phyloP scores from a whole-genome alignment of 2,329 filamentous ascomycete species.

The Aspergillus pseudoviridinutans region DNA sequence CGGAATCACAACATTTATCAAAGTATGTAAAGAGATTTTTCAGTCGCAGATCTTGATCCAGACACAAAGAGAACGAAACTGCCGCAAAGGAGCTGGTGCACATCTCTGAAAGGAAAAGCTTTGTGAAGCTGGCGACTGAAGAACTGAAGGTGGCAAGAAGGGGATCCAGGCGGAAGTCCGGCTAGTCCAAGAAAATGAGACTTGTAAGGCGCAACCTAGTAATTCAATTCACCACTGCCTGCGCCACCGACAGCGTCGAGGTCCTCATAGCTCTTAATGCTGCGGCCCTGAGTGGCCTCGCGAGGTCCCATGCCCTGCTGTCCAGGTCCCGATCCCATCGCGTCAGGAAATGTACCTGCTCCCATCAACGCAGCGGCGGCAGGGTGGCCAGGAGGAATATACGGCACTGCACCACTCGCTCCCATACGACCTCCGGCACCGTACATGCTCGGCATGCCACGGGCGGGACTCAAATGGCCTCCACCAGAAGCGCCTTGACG shows the following conservation, averaged over 20 bases:
- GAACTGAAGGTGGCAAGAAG: not conserved
- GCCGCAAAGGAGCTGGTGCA: not conserved
- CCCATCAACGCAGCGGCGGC: constrained; percentile 37
- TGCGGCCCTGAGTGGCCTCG: constrained; percentile 88
- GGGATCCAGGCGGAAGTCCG: not conserved
- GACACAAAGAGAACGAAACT: not conserved
- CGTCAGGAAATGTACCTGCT: constrained; percentile 44
- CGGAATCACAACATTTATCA: not conserved
- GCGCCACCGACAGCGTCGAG: constrained; percentile 76
- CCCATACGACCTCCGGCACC: constrained; percentile 30
- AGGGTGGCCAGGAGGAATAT: constrained; percentile 39
- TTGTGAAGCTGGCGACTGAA: not conserved
- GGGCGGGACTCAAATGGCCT: constrained; percentile 47
- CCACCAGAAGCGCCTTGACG: constrained; percentile 50
- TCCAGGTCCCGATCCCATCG: constrained; percentile 60
- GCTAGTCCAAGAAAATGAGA: not conserved
- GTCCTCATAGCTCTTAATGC: constrained; percentile 95
- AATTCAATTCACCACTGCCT: constrained; percentile 83
- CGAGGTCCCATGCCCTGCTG: constrained; percentile 73
- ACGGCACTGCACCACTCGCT: constrained; percentile 26
- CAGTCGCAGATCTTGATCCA: not conserved
- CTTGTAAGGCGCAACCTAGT: constrained; percentile 49
- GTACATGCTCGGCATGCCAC: constrained; percentile 35
- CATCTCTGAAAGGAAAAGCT: not conserved
- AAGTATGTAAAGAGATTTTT: not conserved